Conservation (phyloP, 805 yeast genomes). For the Yarrowia keelungensis region DNA sequence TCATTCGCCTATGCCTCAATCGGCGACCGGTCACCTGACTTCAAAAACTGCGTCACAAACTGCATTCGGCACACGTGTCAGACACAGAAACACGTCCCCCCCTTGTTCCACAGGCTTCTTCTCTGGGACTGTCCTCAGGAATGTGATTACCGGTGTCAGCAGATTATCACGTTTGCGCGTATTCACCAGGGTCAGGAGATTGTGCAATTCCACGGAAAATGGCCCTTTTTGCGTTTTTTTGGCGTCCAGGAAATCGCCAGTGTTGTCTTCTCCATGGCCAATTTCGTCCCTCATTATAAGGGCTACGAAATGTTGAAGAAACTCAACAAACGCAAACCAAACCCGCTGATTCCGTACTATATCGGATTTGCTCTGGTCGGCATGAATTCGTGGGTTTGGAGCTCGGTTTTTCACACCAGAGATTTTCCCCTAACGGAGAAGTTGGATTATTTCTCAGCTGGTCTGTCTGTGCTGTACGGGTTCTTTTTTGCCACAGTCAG, state of each 20-base stretch:
- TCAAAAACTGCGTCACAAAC: conserved; percentile 54
- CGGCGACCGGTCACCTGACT: conserved; percentile 61
- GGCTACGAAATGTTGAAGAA: conserved; percentile 53
- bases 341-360: conserved; percentile 50
- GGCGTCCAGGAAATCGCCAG: conserved; percentile 88
- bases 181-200: conserved; percentile 58
- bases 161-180: conserved; percentile 68
- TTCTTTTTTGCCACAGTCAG: conserved; percentile 72
- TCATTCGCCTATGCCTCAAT: conserved; percentile 53
- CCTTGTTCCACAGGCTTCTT: conserved; percentile 57
- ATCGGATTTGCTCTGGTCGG: conserved; percentile 66
- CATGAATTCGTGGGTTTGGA: conserved; percentile 86
- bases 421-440: conserved; percentile 82
- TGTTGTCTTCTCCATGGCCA: conserved; percentile 75
- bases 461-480: conserved; percentile 81
- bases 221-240: conserved; percentile 86
- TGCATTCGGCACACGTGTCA: conserved; percentile 53
- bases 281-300: conserved; percentile 66
- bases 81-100: conserved; percentile 44
- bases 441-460: conserved; percentile 91
- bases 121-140: conserved; percentile 79
- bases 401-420: conserved; percentile 86
- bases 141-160: conserved; percentile 95
- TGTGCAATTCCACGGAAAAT: conserved; percentile 93
- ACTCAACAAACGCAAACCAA: conserved; percentile 39